A percentile compares a stretch with the other conserved stretches of the same genome.
phyloP scores from a whole-genome alignment of 225 moss, liverwort and hornwort species.

The Sphagnum tenellum region DNA sequence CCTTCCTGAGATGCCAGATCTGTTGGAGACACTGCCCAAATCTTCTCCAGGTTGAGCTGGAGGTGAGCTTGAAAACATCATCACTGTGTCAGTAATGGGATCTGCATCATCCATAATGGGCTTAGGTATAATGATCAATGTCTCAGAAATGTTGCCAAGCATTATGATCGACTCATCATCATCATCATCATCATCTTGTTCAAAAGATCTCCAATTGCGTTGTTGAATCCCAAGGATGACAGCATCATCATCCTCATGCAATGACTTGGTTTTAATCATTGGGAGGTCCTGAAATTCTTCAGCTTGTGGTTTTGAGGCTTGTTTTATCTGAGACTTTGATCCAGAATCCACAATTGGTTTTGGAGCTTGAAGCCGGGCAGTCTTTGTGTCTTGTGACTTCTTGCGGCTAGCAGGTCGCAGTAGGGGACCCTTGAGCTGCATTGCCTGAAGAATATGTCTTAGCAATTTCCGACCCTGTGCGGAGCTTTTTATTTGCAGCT shows the following conservation, averaged over 20 bases:
- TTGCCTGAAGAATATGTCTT: slow-evolving; percentile 22
- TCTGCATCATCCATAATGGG: slow-evolving; percentile 13
- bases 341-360: slow-evolving; percentile 13
- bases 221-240: too few relatives aligned
- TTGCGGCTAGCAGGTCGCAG: slow-evolving; percentile 10
- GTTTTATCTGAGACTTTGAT: slow-evolving; percentile 3
- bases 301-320: slow-evolving; percentile 6
- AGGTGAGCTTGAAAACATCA: neutral
- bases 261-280: slow-evolving; percentile 5
- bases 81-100: slow-evolving; percentile 6
- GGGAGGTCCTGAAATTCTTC: slow-evolving; percentile 2
- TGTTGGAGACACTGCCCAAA: slow-evolving; percentile 13
- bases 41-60: slow-evolving; percentile 7
- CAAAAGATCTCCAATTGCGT: too few relatives aligned
- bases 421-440: slow-evolving; percentile 23
- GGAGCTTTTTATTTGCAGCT: slow-evolving; percentile 15
- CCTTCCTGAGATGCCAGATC: slow-evolving; percentile 13
- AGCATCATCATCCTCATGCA: too few relatives aligned
- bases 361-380: slow-evolving; percentile 6
- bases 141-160: slow-evolving; percentile 3
- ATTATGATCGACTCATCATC: too few relatives aligned
- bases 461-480: slow-evolving; percentile 13
- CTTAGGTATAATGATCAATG: slow-evolving; percentile 13
- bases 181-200: too few relatives aligned
- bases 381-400: slow-evolving; percentile 7